Base-by-base conservation (phyloP, 169 alveolate species). In the Plasmodium chabaudi region DNA sequence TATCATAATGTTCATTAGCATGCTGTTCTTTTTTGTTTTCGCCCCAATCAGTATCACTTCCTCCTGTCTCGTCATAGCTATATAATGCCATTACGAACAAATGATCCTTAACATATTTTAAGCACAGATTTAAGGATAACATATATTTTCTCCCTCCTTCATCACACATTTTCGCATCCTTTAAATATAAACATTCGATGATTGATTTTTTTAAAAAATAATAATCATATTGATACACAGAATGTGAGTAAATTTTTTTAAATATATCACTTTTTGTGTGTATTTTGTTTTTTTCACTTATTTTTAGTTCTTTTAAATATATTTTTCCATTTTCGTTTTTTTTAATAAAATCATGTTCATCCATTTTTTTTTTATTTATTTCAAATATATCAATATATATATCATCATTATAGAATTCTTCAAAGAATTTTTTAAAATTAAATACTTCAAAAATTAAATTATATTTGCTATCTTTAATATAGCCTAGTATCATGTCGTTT, bases 371-470 rank as follows among this genome's bases (percentile, higher is more conserved):
- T 21, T 25, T n/a, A 23, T 68, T 56, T 60, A 82, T 71, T 21
- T 68, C 72, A 27, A 53, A 71, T 68, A 61, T 17, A 68, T 46
- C 69, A 19, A 75, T 10, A 15, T 42, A 19, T 67, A 55, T 17
- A 82, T 68, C 69, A 17, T 65, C 86, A 10, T 82, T 57, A 53
- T 55, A 70, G 25, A 19, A 55, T 10, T 44, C 39, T 63, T 25
- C 21, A 57, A 82, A 82, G 39, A 51, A 67, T 2, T 68, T 55
- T 23, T 82, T 82, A 67, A 82, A 67, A 69, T 82, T 82, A 7
- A 82, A 67, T 42, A 82, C 25, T 46, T 82, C 90, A 61, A 82
- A 82, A 67, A 67, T 53, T 57, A 82, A 65, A 82, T 82, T 82
- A 68, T 19, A 82, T 34, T 82, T 82, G 53, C 72, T 65, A 65